Percentiles rank a stretch among this genome's conserved stretches.
Evolutionary conservation across 441 rosid genomes (phyloP).

Genomic region (Sinapis alba): DNA sequence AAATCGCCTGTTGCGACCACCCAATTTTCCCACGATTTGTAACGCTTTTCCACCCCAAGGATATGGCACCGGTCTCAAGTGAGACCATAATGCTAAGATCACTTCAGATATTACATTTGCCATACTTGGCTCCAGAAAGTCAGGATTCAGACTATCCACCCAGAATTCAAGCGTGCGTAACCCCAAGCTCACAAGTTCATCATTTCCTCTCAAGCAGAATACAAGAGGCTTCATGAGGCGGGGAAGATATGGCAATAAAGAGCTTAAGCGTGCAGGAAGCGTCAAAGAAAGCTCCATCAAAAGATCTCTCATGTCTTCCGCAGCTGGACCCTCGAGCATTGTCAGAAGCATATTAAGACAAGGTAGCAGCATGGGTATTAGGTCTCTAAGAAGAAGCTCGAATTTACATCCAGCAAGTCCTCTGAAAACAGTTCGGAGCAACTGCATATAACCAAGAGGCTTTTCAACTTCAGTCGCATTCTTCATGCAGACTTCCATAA

Average conservation of each 20-base stretch:
- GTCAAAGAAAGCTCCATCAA: conserved; percentile 92
- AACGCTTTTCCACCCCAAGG: conserved; percentile 96
- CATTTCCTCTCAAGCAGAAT: conserved; percentile 83
- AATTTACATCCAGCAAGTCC: conserved; percentile 95
- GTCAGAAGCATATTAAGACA: conserved; percentile 89
- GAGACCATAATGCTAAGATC: conserved; percentile 97
- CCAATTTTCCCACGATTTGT: conserved; percentile 97
- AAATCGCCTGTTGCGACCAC: conserved; percentile 96
- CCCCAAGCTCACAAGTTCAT: conserved; percentile 91
- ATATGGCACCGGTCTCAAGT: conserved; percentile 91
- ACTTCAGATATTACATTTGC: conserved; percentile 97
- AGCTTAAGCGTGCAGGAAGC: conserved; percentile 97
- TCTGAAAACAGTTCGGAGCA: conserved; percentile 89
- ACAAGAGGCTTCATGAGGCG: conserved; percentile 98
- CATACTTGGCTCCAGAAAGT: conserved; percentile 97
- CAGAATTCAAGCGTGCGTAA: conserved; percentile 98
- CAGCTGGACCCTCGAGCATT: conserved; percentile 98
- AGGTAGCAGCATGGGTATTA: conserved; percentile 87
- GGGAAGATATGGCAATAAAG: conserved; percentile 89
- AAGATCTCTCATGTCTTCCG: conserved; percentile 89
- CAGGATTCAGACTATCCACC: conserved; percentile 99
- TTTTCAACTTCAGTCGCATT: conserved; percentile 93
- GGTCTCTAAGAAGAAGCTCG: conserved; percentile 84
- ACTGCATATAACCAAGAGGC: conserved; percentile 92
- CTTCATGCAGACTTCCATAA: conserved; percentile 96